Conservation (phyloP, 805 yeast genomes). For the Saccharomycopsis sp. region DNA sequence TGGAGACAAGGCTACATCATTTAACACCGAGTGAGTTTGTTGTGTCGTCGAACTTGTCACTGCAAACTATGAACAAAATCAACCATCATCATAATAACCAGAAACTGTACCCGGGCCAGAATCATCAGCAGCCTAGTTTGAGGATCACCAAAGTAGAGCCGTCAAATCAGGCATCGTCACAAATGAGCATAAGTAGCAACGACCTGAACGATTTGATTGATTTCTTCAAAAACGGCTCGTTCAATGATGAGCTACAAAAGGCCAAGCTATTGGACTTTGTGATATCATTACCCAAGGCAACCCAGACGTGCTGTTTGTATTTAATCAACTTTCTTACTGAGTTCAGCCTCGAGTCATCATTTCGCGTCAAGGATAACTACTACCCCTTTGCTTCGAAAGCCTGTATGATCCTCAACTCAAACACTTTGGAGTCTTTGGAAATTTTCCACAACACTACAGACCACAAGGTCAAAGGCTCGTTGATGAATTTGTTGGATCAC, state of each 20-base stretch:
- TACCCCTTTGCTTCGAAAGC: conserved; percentile 39
- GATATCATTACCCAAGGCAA: not conserved
- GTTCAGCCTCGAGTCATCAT: conserved; percentile 50
- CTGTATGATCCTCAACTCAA: conserved; percentile 51
- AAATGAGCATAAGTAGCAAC: no score
- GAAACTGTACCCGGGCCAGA: no score
- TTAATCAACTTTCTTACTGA: conserved; percentile 49
- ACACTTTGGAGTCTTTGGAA: conserved; percentile 64
- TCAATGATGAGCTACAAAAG: not conserved
- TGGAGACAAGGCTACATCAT: conserved; percentile 68
- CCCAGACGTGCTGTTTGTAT: conserved; percentile 35
- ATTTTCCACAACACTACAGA: conserved; percentile 61
- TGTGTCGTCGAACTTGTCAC: conserved; percentile 31
- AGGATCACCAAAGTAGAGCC: no score
- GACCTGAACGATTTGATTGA: conserved; percentile 13
- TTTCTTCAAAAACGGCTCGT: no score
- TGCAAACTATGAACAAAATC: conserved; percentile 3
- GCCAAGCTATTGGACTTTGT: conserved; percentile 6
- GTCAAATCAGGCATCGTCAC: no score
- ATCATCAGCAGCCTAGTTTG: no score
- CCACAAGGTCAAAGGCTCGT: conserved; percentile 50
- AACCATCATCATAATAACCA: conserved; percentile 2
- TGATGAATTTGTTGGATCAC: conserved; percentile 73
- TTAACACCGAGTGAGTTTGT: conserved; percentile 72
- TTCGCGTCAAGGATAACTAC: conserved; percentile 44